Evolutionary conservation across 139 green algal species (phyloP).

Genomic region (Micromonas commoda): DNA sequence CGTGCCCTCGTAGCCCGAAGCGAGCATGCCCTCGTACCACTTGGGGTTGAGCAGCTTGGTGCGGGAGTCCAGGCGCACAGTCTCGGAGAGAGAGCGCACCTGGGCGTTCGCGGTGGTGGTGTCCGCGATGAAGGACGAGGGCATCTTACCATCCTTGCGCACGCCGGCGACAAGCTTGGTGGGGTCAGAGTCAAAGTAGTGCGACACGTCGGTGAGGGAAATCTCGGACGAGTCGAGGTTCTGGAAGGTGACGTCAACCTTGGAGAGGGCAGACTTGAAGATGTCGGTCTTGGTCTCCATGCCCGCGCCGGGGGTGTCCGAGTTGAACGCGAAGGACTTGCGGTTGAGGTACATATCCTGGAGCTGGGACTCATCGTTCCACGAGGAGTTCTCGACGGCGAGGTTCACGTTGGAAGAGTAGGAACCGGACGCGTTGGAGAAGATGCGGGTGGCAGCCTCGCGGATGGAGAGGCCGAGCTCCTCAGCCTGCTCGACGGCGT

Average conservation of each 20-base stretch:
- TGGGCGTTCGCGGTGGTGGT: slow-evolving; percentile 98
- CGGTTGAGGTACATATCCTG: slow-evolving; percentile 70
- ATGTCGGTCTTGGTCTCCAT: slow-evolving; percentile 79
- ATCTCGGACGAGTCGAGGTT: slow-evolving; percentile 98
- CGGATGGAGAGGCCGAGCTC: slow-evolving; percentile 76
- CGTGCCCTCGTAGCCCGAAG: slow-evolving; percentile 92
- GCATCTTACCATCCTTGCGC: slow-evolving; percentile 75
- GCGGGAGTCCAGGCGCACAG: slow-evolving; percentile 90
- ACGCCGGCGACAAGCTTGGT: slow-evolving; percentile 96
- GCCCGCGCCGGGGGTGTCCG: slow-evolving; percentile 77
- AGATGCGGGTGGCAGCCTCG: slow-evolving; percentile 90
- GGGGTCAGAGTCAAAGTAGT: slow-evolving; percentile 98
- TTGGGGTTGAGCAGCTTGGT: slow-evolving; percentile 99
- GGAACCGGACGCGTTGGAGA: slow-evolving; percentile 88
- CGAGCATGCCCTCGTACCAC: slow-evolving; percentile 99
- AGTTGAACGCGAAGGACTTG: slow-evolving; percentile 99
- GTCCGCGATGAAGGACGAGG: slow-evolving; percentile 92
- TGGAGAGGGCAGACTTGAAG: slow-evolving; percentile 94
- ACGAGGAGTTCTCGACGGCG: slow-evolving; percentile 93
- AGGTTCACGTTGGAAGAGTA: slow-evolving; percentile 99
- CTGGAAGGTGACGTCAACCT: slow-evolving; percentile 97
- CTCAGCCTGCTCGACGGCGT: slow-evolving; percentile 85
- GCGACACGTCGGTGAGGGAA: slow-evolving; percentile 88
- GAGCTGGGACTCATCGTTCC: slow-evolving; percentile 93
- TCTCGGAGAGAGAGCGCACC: slow-evolving; percentile 89